Evolutionary conservation across 768 basidiomycete species (phyloP), one percentile per base, ranked within the genome.

Genomic region (Boletellus ananiceps): DNA sequence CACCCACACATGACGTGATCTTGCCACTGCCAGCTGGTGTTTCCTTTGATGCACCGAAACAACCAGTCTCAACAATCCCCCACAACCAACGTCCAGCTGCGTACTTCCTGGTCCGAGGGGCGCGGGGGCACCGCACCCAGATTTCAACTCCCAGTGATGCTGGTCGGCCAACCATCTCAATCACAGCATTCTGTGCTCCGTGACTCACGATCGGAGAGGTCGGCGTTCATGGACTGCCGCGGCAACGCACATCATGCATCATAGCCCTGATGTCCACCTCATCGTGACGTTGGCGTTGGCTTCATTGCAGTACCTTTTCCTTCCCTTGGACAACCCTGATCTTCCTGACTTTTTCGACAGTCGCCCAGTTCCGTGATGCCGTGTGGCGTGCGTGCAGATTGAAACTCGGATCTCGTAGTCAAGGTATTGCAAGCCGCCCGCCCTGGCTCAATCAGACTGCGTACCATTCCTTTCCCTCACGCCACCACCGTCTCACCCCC

Each of bases 401-500:
- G 37, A 33, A 46, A 35, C 19, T 15, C 42, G 40, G 47, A 55
- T 45, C 56, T 46, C 23, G 57, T 52, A 61, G 57, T 51, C 49
- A 60, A 31, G 58, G 57, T 40, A 54, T 57, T 47, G 39, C 53
- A 49, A 11, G 33, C 25, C 12, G 19, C 19, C 21, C 49, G 29
- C 36, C 38, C 33, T 36, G 35, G 44, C 27, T 42, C 32, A 50
- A 51, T 45, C 36, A 33, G 15, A 34, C 14, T 37, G 43, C 9
- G n/a, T 31, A n/a, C 34, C 27, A 15, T 44, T 47, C 14, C 11
- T 39, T 44, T 32, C 18, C 46, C 11, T 40, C 23, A 31, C 39
- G 57, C 57, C 60, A 60, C 60, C 19, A 23, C 40, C 48, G 12
- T 15, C 49, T 18, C 51, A 40, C 40, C 23, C 11, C 32, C 46